Conservation (phyloP, 2,329 filamentous ascomycete species). For the Cladosporium cucumerinum region DNA sequence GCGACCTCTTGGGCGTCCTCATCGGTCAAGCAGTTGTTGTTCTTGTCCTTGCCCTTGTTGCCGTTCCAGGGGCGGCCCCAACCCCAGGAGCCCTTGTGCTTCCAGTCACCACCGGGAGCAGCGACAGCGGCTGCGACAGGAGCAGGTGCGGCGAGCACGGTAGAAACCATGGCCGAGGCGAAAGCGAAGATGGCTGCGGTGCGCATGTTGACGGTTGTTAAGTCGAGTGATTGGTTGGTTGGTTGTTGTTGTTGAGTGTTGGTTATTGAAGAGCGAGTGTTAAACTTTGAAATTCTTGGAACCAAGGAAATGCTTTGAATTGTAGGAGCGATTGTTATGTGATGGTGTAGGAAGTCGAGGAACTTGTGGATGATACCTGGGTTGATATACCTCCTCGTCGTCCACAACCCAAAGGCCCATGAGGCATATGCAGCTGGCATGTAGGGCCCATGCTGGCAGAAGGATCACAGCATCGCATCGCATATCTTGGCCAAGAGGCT, state of each 20-base stretch:
- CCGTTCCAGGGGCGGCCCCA: slow-evolving; percentile 19
- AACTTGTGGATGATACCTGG: slow-evolving; percentile 8
- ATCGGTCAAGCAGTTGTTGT: slow-evolving; percentile 24
- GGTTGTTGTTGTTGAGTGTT: background rate
- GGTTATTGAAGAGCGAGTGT: slow-evolving; percentile 7
- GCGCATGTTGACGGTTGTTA: slow-evolving; percentile 20
- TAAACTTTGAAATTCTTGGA: background rate
- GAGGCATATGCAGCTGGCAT: slow-evolving; percentile 11
- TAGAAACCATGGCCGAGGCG: slow-evolving; percentile 21
- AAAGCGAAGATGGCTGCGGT: slow-evolving; percentile 23
- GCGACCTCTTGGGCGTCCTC: slow-evolving; percentile 26
- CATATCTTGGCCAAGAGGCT: slow-evolving; percentile 16
- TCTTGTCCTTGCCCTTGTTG: slow-evolving; percentile 19
- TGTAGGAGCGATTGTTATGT: slow-evolving; percentile 12
- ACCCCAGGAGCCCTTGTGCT: slow-evolving; percentile 21
- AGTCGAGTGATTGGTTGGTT: background rate
- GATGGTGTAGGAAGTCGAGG: slow-evolving; percentile 5
- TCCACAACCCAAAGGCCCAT: background rate
- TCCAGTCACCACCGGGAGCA: slow-evolving; percentile 14
- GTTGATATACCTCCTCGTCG: slow-evolving; percentile 14
- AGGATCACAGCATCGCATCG: slow-evolving; percentile 8
- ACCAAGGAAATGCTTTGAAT: slow-evolving; percentile 3
- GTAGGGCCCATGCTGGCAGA: background rate
- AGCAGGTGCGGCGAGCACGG: slow-evolving; percentile 22
- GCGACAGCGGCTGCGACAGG: slow-evolving; percentile 14